Evolutionary conservation across 805 yeast genomes (phyloP).

Genomic region (Cyberlindnera mycetangii): DNA sequence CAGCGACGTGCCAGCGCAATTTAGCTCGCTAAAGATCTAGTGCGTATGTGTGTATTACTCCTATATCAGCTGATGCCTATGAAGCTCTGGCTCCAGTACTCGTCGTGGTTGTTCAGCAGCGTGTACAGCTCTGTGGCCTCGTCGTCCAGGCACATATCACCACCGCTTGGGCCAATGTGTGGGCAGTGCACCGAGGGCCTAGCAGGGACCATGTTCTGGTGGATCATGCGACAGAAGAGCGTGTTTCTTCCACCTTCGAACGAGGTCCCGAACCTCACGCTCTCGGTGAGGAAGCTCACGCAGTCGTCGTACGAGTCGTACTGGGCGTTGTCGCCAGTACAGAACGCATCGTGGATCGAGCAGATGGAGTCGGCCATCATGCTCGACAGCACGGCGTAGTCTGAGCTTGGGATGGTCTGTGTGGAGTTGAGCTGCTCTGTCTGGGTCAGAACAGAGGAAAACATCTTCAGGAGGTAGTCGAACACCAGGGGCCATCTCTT

Average conservation of each 20-base stretch:
- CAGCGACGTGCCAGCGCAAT: constrained; percentile 4
- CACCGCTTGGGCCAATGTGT: constrained; percentile 10
- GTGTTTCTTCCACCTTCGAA: constrained; percentile 29
- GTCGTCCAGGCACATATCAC: constrained; percentile 1
- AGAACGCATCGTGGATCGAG: constrained; percentile 17
- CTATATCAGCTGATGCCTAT: not conserved
- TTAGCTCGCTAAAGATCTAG: constrained; percentile 3
- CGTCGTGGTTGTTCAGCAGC: not conserved
- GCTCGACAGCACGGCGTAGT: not conserved
- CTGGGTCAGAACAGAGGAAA: constrained; percentile 8
- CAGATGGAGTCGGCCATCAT: constrained; percentile 21
- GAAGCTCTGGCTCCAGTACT: not conserved
- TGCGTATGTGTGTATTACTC: no score
- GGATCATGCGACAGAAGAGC: constrained; percentile 26
- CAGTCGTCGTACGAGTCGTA: constrained; percentile 18
- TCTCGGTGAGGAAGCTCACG: constrained; percentile 6
- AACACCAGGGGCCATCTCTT: constrained; percentile 15
- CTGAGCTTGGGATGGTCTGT: not conserved
- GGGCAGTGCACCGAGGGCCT: constrained; percentile 27
- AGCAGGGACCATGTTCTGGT: constrained; percentile 26
- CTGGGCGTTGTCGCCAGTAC: constrained; percentile 21
- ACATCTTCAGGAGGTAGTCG: constrained; percentile 6
- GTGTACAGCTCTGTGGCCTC: not conserved
- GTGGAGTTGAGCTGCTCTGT: constrained; percentile 5
- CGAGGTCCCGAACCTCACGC: constrained; percentile 19